phyloP scores from a whole-genome alignment of 2,329 filamentous ascomycete genomes.

The Scedosporium apiospermum region DNA sequence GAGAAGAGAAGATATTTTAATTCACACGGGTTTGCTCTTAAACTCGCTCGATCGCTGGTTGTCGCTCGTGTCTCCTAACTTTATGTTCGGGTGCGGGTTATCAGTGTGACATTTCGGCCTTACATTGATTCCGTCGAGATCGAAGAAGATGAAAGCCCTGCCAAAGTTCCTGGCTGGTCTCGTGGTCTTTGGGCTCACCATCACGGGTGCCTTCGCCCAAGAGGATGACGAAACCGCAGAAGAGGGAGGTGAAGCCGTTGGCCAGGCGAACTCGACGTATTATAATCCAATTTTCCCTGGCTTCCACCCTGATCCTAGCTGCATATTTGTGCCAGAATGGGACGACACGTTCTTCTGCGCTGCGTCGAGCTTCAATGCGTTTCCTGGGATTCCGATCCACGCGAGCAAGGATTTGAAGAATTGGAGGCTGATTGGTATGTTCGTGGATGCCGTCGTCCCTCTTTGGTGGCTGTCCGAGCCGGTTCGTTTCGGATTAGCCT shows the following conservation, averaged over 20 bases:
- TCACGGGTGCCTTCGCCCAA: background rate
- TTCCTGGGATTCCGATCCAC: constrained; percentile 43
- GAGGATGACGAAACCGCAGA: background rate
- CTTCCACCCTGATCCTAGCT: constrained; percentile 39
- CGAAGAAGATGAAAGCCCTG: background rate
- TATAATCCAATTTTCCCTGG: constrained; percentile 39
- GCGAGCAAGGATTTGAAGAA: constrained; percentile 39
- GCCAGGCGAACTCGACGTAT: constrained; percentile 15
- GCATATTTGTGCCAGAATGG: constrained; percentile 26
- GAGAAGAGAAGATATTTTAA: too few relatives aligned
- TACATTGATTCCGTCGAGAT: background rate
- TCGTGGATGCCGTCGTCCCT: background rate
- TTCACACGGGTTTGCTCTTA: too few relatives aligned
- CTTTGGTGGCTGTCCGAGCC: too few relatives aligned
- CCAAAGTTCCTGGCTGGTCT: background rate
- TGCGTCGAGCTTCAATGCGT: constrained; percentile 41
- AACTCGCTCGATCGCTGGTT: background rate
- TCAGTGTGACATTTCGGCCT: background rate
- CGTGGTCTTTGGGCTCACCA: background rate
- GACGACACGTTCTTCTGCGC: constrained; percentile 40
- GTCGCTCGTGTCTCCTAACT: background rate
- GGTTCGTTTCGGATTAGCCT: background rate
- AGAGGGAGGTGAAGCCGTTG: background rate
- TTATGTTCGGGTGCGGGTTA: background rate
- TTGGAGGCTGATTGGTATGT: constrained; percentile 29